Evolutionary conservation across 140 eudicot species (phyloP), one percentile per base, ranked within the genome.

Genomic region (Stevia rebaudiana): DNA sequence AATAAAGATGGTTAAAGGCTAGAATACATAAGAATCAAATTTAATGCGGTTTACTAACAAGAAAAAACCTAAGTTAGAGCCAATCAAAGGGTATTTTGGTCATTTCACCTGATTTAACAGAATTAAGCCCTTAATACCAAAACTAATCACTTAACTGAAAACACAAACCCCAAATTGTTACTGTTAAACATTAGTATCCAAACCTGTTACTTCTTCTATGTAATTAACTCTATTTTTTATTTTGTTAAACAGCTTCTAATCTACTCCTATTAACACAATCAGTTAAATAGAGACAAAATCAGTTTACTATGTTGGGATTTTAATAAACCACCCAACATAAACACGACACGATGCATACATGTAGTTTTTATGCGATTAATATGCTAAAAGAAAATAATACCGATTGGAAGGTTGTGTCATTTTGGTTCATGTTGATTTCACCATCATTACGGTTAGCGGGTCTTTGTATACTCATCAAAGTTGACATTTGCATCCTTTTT

Each of bases 401-500:
- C 83, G 55, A 50, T 18, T 68, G 73, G 50, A 44, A 66, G 58
- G 50, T 56, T 18, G 57, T 69, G 60, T 40, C 72, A 28, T 21
- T 61, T 50, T 76, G 63, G 41, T 78, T 78, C 42, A 73, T 41
- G 52, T 79, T 65, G 12, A 51, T 48, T 71, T 61, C 73, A 53
- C 68, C 70, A 23, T 62, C 43, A 35, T 57, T 50, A 52, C 78
- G 79, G 61, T 65, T 78, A 6, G 44, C 88, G 39, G 48, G 83
- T 59, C 79, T 71, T 25, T 80, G 91, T 59, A 78, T 47, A 48
- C 78, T 82, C 67, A 85, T 83, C 75, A 92, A 61, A 79, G 76
- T 54, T 6, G 86, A 81, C 89, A 92, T 85, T 60, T 79, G 85
- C 79, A 81, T 79, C 76, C 88, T 88, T 69, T 85, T 92, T 59